A percentile compares a stretch with the other conserved stretches of the same genome.
Conservation (phyloP, 2,329 filamentous ascomycete genomes). For the Stemphylium lycopersici region DNA sequence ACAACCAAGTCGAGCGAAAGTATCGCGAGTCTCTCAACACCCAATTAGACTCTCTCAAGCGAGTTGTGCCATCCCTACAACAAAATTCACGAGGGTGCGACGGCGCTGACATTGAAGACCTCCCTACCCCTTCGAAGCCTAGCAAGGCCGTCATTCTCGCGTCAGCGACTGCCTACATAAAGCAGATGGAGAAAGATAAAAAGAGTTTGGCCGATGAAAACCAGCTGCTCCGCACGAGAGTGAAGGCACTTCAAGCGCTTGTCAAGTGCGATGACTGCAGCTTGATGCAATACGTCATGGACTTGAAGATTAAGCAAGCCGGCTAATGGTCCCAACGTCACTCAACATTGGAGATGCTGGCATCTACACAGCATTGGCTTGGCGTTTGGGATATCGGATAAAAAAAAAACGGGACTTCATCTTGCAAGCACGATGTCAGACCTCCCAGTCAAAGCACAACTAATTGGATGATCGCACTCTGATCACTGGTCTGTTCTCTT, state of each 20-base stretch:
- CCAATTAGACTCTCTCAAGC: slow-evolving; percentile 51
- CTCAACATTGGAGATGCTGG: slow-evolving; percentile 14
- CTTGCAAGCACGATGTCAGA: not conserved
- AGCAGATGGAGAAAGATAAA: slow-evolving; percentile 53
- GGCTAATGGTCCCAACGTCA: not conserved
- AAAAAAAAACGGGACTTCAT: slow-evolving; percentile 6
- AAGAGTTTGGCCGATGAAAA: slow-evolving; percentile 49
- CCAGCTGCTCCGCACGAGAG: slow-evolving; percentile 44
- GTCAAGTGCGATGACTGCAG: slow-evolving; percentile 56
- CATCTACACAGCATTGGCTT: slow-evolving; percentile 21
- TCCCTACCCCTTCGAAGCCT: slow-evolving; percentile 50
- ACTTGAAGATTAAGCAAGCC: slow-evolving; percentile 47
- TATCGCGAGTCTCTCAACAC: slow-evolving; percentile 56
- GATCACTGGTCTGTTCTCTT: not conserved
- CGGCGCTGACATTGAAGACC: slow-evolving; percentile 52
- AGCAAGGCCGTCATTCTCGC: slow-evolving; percentile 56
- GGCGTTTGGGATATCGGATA: slow-evolving; percentile 20
- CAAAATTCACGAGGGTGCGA: slow-evolving; percentile 45
- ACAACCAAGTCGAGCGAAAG: slow-evolving; percentile 56
- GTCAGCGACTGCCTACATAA: slow-evolving; percentile 55
- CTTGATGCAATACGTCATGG: slow-evolving; percentile 52
- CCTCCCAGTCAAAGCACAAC: not conserved
- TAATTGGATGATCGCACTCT: not conserved
- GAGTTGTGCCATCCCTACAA: slow-evolving; percentile 50
- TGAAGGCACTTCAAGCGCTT: slow-evolving; percentile 53